Conservation (phyloP, 148 eudicot species). For the Nepenthes gracilis region DNA sequence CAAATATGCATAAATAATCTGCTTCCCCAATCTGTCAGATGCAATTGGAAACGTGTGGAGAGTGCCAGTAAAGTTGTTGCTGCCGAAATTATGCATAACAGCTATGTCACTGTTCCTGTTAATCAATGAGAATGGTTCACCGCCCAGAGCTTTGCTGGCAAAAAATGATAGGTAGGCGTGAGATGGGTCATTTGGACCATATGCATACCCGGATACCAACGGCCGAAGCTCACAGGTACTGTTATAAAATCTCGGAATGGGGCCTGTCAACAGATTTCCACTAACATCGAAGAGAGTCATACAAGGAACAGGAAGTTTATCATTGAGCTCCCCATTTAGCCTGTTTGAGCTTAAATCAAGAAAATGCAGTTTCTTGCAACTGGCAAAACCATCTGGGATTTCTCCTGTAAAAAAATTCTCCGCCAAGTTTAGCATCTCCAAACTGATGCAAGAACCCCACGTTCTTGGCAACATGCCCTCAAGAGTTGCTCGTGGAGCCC, state of each 20-base stretch:
- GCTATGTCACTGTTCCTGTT: not conserved
- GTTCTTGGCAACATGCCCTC: conserved; percentile 23
- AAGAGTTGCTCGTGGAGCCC: conserved; percentile 50
- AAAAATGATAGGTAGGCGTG: conserved; percentile 11
- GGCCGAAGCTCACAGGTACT: conserved; percentile 9
- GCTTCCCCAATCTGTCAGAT: conserved; percentile 4
- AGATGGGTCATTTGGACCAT: conserved; percentile 4
- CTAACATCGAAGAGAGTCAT: conserved; percentile 22
- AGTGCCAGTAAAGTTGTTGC: conserved; percentile 17
- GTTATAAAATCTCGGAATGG: conserved; percentile 11
- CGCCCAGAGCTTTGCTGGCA: conserved; percentile 1
- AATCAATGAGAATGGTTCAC: conserved; percentile 4
- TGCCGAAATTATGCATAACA: conserved; percentile 19
- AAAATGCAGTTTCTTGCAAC: conserved; percentile 27
- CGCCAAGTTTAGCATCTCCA: conserved; percentile 26
- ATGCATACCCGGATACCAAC: not conserved
- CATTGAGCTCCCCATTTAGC: conserved; percentile 17
- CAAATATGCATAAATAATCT: conserved; percentile 3
- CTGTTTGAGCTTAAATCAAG: conserved; percentile 34
- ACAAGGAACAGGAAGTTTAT: conserved; percentile 18
- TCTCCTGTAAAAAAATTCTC: conserved; percentile 18
- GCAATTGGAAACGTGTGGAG: conserved; percentile 17
- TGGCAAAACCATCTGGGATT: conserved; percentile 15
- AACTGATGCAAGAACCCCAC: conserved; percentile 19
- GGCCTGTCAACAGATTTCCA: conserved; percentile 19